Evolutionary conservation across 2,329 filamentous ascomycete species (phyloP), one percentile per base, ranked within the genome.

Genomic region (Ceratocystis cubensis): DNA sequence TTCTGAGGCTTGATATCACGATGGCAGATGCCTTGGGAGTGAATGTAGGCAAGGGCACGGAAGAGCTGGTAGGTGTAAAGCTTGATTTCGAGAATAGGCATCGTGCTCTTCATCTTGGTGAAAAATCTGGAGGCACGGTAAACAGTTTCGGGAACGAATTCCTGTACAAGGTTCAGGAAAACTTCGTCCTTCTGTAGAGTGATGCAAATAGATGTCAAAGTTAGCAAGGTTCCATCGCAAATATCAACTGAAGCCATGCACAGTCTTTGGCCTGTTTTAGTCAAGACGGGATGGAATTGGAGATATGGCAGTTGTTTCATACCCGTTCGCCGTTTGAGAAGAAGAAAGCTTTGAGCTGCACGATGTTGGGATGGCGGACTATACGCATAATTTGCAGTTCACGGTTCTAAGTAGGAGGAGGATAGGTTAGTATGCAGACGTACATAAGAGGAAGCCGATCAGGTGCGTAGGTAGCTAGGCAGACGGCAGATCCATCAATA

Each of bases 341-440:
- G 80, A 96, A 99, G 80, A 99, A 99, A 65, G 94, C 94, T 81
- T 99, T 99, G 70, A 99, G 82, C 77, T 97, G 92, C 69, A 99
- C 94, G 73, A 99, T 97, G 78, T 99, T 99, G 66, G 94, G 94
- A 77, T 99, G 94, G 75, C 93, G 87, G 73, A 99, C 94, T 75
- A 99, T 99, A 75, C 94, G 89, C 94, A 99, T 99, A 76, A 99
- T 99, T 77, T 99, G 94, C 72, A 99, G 84, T 77, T 99, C 94
- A 78, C 94, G 91, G 76, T 99, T 99, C 94, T 99, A 75, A 46
- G 53, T 1, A 7, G 15, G 33, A 5, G 13, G 45, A 33, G n/a
- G 44, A 61, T 20, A 61, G 46, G 63, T 67, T 64, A 61, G 64
- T 20, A 61, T 20, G 7, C 22, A 20, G 37, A 3, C 22, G 6